Percentiles rank a stretch among this genome's conserved stretches.
phyloP scores from a whole-genome alignment of 352 stramenopile genomes.

The Saprolegnia parasitica region DNA sequence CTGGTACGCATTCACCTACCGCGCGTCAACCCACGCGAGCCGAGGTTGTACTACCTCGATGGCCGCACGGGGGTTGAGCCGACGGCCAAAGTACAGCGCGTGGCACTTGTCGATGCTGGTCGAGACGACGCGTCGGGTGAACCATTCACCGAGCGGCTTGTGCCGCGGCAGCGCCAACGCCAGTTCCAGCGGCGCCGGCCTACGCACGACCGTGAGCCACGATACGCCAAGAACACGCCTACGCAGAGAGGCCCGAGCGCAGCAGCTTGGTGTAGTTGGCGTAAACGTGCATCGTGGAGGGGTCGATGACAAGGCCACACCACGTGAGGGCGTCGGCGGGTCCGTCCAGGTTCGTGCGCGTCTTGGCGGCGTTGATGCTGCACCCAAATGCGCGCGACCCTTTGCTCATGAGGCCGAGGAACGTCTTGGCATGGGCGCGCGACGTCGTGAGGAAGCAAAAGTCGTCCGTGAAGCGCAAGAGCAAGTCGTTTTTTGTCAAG shows the following conservation, averaged over 20 bases:
- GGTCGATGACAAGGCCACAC: constrained; percentile 71
- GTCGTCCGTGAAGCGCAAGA: constrained; percentile 76
- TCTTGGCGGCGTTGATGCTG: constrained; percentile 59
- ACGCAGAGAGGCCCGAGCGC: no score
- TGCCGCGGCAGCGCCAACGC: not conserved
- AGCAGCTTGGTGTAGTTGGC: constrained; percentile 75
- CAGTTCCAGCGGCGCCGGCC: not conserved
- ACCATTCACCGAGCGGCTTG: not conserved
- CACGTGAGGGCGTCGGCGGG: constrained; percentile 37
- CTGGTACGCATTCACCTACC: constrained; percentile 20
- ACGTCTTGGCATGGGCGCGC: constrained; percentile 42
- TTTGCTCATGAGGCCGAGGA: constrained; percentile 56
- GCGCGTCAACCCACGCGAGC: not conserved
- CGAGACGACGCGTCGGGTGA: not conserved
- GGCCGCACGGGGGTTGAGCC: not conserved
- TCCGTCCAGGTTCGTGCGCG: constrained; percentile 52
- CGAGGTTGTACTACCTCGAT: not conserved
- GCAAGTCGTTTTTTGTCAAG: constrained; percentile 44
- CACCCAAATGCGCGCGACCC: constrained; percentile 61
- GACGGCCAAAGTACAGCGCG: not conserved
- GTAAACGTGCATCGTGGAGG: constrained; percentile 47
- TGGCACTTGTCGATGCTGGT: not conserved
- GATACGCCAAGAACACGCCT: no score
- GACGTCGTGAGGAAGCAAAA: constrained; percentile 68
- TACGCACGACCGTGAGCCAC: no score